Evolutionary conservation across 2,329 filamentous ascomycete genomes (phyloP).

Genomic region (Cladosporium sp.): DNA sequence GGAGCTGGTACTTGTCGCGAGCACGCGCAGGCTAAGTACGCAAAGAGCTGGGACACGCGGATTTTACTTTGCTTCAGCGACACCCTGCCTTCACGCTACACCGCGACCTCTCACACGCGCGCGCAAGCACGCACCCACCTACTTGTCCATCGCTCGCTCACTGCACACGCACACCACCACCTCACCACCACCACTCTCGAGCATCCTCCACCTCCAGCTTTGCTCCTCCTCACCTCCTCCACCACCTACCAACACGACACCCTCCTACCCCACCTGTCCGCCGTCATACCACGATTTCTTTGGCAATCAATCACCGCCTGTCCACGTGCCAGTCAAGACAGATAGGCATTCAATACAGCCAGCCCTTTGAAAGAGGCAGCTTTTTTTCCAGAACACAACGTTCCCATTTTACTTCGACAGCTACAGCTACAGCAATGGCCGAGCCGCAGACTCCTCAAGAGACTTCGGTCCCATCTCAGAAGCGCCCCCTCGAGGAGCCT

Average conservation of each 20-base stretch:
- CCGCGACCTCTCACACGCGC: slow-evolving; percentile 8
- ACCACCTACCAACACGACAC: slow-evolving; percentile 14
- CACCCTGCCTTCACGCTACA: slow-evolving; percentile 14
- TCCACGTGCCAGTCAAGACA: slow-evolving; percentile 17
- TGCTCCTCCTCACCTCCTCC: slow-evolving; percentile 3
- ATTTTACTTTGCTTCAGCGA: slow-evolving; percentile 9
- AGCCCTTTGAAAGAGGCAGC: slow-evolving; percentile 11
- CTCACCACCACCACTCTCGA: slow-evolving; percentile 7
- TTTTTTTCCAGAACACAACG: background rate
- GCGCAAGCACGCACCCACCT: slow-evolving; percentile 4
- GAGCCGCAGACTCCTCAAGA: slow-evolving; percentile 39
- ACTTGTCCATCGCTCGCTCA: slow-evolving; percentile 14
- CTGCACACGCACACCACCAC: background rate
- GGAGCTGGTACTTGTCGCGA: slow-evolving; percentile 1
- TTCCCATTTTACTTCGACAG: background rate
- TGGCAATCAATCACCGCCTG: slow-evolving; percentile 15
- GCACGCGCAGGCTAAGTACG: slow-evolving; percentile 19
- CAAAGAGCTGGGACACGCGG: slow-evolving; percentile 13
- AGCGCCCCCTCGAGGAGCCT: slow-evolving; percentile 94
- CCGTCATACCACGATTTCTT: background rate
- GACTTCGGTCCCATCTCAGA: slow-evolving; percentile 64
- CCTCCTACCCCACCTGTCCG: slow-evolving; percentile 7
- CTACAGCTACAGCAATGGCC: slow-evolving; percentile 28
- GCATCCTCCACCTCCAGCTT: slow-evolving; percentile 12
- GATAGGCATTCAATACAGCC: slow-evolving; percentile 12